Conservation (phyloP, 345 rosid genomes). For the Citrus sinensis region DNA sequence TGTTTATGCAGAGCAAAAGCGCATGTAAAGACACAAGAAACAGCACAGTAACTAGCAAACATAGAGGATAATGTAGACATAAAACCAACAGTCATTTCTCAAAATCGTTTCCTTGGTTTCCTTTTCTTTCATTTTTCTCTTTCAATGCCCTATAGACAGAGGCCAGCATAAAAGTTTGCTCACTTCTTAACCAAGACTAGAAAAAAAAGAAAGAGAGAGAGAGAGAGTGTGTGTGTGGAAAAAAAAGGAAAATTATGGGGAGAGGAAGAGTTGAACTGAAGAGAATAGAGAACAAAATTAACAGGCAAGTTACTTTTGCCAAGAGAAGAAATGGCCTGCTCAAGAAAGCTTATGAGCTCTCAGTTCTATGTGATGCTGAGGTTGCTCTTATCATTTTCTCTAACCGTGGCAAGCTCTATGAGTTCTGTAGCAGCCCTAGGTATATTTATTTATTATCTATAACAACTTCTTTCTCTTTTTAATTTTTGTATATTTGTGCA, state of each 20-base stretch:
- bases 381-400: constrained; percentile 64
- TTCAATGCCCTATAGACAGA: constrained; percentile 6
- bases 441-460: neutral
- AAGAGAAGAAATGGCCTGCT: constrained; percentile 72
- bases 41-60: neutral
- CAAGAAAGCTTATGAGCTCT: constrained; percentile 64
- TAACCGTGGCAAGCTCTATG: constrained; percentile 52
- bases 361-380: constrained; percentile 64
- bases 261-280: constrained; percentile 68
- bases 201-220: constrained; percentile 16
- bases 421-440: constrained; percentile 59
- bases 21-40: neutral
- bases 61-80: neutral
- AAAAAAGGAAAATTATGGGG: constrained; percentile 34
- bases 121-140: constrained; percentile 16
- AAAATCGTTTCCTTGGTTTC: constrained; percentile 24
- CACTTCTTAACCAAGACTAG: constrained; percentile 33
- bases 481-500: neutral
- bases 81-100: neutral
- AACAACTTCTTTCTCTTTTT: neutral
- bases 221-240: neutral
- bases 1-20: neutral
- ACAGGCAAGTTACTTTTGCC: constrained; percentile 63
- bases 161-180: constrained; percentile 17
- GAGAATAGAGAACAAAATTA: constrained; percentile 65